phyloP scores from a whole-genome alignment of 495 filamentous ascomycete genomes.

The Terfezia claveryi region DNA sequence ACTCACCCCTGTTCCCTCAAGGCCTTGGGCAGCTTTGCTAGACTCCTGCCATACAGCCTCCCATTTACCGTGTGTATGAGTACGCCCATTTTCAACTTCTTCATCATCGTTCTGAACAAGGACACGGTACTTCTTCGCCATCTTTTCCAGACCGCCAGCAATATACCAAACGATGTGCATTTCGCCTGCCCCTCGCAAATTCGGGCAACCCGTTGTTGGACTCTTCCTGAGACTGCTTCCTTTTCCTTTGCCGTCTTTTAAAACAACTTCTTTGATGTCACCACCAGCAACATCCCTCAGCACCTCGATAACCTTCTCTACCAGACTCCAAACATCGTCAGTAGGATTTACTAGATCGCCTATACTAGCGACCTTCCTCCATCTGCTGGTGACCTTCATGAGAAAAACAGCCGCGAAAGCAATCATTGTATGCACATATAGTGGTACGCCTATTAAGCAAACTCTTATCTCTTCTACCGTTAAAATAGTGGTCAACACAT shows the following conservation, averaged over 20 bases:
- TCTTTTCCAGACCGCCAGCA: conserved; percentile 31
- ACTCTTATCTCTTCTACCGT: conserved; percentile 34
- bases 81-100: background rate
- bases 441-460: conserved; percentile 23
- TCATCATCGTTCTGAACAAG: background rate
- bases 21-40: too few species aligned
- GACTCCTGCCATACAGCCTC: too few species aligned
- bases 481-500: conserved; percentile 32
- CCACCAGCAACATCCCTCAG: conserved; percentile 22
- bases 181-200: conserved; percentile 26
- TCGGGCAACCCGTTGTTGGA: background rate
- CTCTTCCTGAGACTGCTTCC: background rate
- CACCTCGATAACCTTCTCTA: conserved; percentile 29
- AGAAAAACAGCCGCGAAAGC: conserved; percentile 36
- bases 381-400: conserved; percentile 33
- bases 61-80: too few species aligned
- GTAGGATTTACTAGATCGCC: conserved; percentile 25
- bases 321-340: conserved; percentile 27
- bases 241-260: background rate
- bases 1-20: too few species aligned
- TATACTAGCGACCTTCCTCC: conserved; percentile 22
- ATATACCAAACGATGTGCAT: conserved; percentile 32
- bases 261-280: background rate
- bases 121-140: conserved; percentile 8
- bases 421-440: conserved; percentile 36